Evolutionary conservation across 1,139 yeast species (phyloP).

Genomic region (Blastobotrys malaysiensis): DNA sequence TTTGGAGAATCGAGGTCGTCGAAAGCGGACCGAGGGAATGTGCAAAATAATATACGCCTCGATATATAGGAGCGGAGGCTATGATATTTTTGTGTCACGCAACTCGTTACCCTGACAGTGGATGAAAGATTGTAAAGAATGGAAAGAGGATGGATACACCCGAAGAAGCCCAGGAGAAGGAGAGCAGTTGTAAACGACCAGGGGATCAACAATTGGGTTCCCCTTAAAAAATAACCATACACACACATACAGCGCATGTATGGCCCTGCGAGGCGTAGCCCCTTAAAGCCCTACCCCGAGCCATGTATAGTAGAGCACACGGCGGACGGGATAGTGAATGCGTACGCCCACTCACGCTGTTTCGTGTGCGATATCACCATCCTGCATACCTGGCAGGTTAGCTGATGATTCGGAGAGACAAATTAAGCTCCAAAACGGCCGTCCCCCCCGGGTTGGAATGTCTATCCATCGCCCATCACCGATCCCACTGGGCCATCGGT

Average conservation of each 20-base stretch:
- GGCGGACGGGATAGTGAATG: not conserved
- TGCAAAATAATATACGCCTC: not conserved
- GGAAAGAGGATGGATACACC: too few relatives aligned
- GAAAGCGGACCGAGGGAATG: not conserved
- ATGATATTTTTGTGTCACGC: too few relatives aligned
- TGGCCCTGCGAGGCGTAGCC: not conserved
- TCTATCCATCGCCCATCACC: not conserved
- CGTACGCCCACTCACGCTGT: not conserved
- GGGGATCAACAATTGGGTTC: not conserved
- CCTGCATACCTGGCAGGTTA: not conserved
- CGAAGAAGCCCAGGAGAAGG: not conserved
- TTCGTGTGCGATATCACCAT: not conserved
- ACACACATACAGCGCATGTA: not conserved
- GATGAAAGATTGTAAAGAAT: not conserved
- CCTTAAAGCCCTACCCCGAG: not conserved
- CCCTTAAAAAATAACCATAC: not conserved
- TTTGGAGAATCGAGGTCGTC: not conserved
- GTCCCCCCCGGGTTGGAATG: not conserved
- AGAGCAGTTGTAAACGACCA: not conserved
- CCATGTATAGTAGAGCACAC: not conserved
- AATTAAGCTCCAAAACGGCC: not conserved
- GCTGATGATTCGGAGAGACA: not conserved
- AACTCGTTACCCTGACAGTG: too few relatives aligned
- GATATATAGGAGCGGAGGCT: too few relatives aligned
- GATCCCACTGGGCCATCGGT: not conserved